Evolutionary conservation across 345 rosid genomes (phyloP).

Genomic region (Trapa bicornis): DNA sequence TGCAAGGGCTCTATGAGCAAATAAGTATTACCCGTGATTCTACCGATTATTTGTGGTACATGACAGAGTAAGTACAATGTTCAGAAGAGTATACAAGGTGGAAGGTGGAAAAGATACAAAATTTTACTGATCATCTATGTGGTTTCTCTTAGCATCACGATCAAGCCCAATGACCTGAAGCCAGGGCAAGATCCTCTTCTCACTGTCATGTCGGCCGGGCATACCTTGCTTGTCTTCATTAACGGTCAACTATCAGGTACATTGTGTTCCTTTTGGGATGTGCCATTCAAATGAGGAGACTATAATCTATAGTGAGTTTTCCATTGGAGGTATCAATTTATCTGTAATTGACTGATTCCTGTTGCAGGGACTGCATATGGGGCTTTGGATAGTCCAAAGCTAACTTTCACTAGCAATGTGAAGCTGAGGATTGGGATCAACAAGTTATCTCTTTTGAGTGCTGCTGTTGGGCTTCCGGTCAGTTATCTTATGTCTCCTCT

Average conservation of each 20-base stretch:
- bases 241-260: slow-evolving; percentile 54
- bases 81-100: not conserved
- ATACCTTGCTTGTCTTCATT: slow-evolving; percentile 55
- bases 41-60: slow-evolving; percentile 39
- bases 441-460: slow-evolving; percentile 66
- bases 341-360: not conserved
- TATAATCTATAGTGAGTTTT: not conserved
- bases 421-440: slow-evolving; percentile 68
- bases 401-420: slow-evolving; percentile 54
- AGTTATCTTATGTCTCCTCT: slow-evolving; percentile 8
- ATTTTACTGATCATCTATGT: not conserved
- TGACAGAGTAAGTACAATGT: slow-evolving; percentile 27
- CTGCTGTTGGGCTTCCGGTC: slow-evolving; percentile 82
- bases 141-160: slow-evolving; percentile 34
- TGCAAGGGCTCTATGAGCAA: slow-evolving; percentile 26
- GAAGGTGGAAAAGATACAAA: not conserved
- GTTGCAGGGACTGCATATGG: slow-evolving; percentile 65
- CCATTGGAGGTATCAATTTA: not conserved
- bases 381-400: slow-evolving; percentile 35
- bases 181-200: slow-evolving; percentile 58
- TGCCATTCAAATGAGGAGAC: not conserved
- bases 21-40: slow-evolving; percentile 25
- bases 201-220: slow-evolving; percentile 63
- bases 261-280: not conserved
- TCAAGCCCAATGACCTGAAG: slow-evolving; percentile 45